Evolutionary conservation across 768 basidiomycete genomes (phyloP).

Genomic region (Rhizopogon roseolus): DNA sequence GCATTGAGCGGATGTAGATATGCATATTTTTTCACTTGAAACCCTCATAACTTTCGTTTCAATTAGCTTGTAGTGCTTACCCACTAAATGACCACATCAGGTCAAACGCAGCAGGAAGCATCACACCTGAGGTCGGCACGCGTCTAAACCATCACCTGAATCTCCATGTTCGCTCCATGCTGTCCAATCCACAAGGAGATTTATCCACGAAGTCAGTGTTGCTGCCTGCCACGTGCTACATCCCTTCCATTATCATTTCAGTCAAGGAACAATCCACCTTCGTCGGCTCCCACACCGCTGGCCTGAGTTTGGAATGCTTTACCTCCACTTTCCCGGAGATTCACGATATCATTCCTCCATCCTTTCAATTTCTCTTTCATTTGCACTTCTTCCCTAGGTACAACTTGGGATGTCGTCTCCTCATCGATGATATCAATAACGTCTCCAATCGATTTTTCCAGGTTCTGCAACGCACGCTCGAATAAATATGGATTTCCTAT

Average conservation of each 20-base stretch:
- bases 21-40: too few species aligned
- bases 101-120: too few species aligned
- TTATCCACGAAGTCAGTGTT: too few species aligned
- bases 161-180: too few species aligned
- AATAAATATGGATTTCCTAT: constrained; percentile 47
- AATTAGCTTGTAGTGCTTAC: too few species aligned
- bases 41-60: too few species aligned
- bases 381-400: constrained; percentile 27
- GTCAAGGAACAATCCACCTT: constrained; percentile 24
- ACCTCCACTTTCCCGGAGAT: constrained; percentile 17
- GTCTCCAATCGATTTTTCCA: constrained; percentile 39
- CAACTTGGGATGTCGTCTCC: constrained; percentile 34
- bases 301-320: background rate
- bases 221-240: background rate
- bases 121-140: too few species aligned
- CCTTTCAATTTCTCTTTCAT: constrained; percentile 35
- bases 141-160: too few species aligned
- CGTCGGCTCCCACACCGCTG: constrained; percentile 6
- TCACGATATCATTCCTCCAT: constrained; percentile 39
- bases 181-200: too few species aligned
- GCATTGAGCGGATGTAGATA: too few species aligned
- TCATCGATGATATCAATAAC: constrained; percentile 40
- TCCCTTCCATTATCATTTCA: background rate
- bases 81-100: too few species aligned
- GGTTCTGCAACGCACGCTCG: constrained; percentile 35